Conservation (phyloP, 108 stramenopile genomes). For the Cyclotella baltica region DNA sequence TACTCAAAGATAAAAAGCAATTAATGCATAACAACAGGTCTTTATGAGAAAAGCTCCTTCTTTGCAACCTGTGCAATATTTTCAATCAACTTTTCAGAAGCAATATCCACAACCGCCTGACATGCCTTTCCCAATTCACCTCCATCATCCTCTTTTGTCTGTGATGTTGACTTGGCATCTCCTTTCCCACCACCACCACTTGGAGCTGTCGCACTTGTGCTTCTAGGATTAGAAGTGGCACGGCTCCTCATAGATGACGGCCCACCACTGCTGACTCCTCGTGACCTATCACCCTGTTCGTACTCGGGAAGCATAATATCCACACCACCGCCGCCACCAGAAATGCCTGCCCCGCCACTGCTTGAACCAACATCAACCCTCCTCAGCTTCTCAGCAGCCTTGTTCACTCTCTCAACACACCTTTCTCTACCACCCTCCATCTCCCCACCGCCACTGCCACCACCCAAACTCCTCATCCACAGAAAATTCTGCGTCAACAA, state of each 20-base stretch:
- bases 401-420: slow-evolving; percentile 35
- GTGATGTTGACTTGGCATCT: not conserved
- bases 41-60: slow-evolving; percentile 45
- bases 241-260: slow-evolving; percentile 3
- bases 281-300: slow-evolving; percentile 4
- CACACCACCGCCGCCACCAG: slow-evolving; percentile 4
- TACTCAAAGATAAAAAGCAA: too few species aligned
- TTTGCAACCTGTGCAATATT: slow-evolving; percentile 52
- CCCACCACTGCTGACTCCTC: too few species aligned
- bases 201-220: not conserved
- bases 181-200: not conserved
- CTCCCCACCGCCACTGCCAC: slow-evolving; percentile 20
- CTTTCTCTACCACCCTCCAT: slow-evolving; percentile 36
- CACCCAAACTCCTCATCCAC: slow-evolving; percentile 84
- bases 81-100: slow-evolving; percentile 50
- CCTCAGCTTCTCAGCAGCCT: slow-evolving; percentile 35
- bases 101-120: slow-evolving; percentile 53
- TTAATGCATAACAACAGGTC: too few species aligned
- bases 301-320: slow-evolving; percentile 16
- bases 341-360: not conserved
- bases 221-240: slow-evolving; percentile 3
- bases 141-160: slow-evolving; percentile 14
- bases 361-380: slow-evolving; percentile 20
- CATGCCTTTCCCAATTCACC: slow-evolving; percentile 51
- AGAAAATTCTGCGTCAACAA: slow-evolving; percentile 86